These are phyloP conservation scores for Bipolaris victoriae DNA, from an alignment of 2,329 filamentous ascomycete genomes.

Conservation along the genomic window DNA sequence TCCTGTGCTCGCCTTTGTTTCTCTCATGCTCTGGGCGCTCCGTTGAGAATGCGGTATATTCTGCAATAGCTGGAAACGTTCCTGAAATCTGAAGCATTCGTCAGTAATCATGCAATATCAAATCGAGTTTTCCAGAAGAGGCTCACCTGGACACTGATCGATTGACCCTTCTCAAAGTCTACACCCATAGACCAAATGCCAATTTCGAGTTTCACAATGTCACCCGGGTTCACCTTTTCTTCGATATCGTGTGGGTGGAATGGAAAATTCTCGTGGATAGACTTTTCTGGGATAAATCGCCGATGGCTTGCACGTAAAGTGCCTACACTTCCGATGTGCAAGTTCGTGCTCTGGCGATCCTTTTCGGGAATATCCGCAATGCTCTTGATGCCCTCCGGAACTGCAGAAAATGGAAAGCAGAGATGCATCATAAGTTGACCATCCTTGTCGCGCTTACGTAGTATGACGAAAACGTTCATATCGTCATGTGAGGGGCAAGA, in stretches of 20 bases:
- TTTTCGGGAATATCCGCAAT: conserved; percentile 65
- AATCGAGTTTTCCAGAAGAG: too few species aligned
- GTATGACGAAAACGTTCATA: conserved; percentile 52
- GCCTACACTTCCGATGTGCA: conserved; percentile 53
- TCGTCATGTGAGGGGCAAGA: conserved; percentile 53
- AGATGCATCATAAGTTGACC: conserved; percentile 47
- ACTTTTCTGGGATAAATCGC: conserved; percentile 32
- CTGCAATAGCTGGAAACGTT: conserved; percentile 46
- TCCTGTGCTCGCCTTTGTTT: conserved; percentile 50
- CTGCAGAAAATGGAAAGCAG: conserved; percentile 49
- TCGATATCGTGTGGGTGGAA: conserved; percentile 51
- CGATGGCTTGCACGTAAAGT: conserved; percentile 56
- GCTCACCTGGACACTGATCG: conserved; percentile 24
- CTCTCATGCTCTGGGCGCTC: conserved; percentile 51
- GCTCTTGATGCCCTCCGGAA: conserved; percentile 30
- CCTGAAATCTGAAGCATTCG: conserved; percentile 19
- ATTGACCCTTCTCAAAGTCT: conserved; percentile 54
- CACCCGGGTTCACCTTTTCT: conserved; percentile 51
- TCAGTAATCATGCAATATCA: not conserved
- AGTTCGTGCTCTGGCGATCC: conserved; percentile 50
- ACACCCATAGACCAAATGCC: conserved; percentile 57
- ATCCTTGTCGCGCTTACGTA: conserved; percentile 54
- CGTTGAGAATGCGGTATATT: conserved; percentile 44
- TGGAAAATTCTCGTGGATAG: conserved; percentile 34
- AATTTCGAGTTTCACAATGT: conserved; percentile 56